Conservation (phyloP, 23 red algal genomes). For the Gracilaria domingensis region DNA sequence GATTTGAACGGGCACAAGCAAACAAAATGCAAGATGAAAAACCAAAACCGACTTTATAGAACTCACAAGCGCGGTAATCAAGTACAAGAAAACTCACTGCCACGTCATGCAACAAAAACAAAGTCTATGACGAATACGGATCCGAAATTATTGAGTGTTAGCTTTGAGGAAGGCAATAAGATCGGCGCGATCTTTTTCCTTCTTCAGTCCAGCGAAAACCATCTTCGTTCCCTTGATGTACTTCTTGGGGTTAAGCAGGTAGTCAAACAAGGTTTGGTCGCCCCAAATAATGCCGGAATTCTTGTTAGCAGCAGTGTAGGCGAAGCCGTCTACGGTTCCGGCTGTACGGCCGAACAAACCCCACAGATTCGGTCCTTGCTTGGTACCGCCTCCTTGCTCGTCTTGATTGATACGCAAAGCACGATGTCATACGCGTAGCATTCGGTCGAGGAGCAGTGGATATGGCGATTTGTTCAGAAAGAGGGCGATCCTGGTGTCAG, state of each 20-base stretch:
- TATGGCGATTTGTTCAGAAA: background rate
- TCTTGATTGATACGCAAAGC: conserved; percentile 14
- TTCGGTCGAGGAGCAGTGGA: background rate
- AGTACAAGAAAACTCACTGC: conserved; percentile 10
- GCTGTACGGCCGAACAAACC: conserved; percentile 92
- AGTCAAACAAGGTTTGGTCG: conserved; percentile 96
- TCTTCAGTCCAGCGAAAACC: conserved; percentile 99
- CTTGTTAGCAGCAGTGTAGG: conserved; percentile 99
- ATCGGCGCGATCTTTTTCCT: conserved; percentile 91
- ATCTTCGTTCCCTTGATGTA: conserved; percentile 99
- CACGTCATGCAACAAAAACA: conserved; percentile 7
- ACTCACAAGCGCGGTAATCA: conserved; percentile 7
- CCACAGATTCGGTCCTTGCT: conserved; percentile 98
- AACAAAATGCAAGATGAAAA: background rate
- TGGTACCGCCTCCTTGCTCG: conserved; percentile 78
- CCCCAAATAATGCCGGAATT: conserved; percentile 98
- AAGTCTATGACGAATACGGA: conserved; percentile 5
- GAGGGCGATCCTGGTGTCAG: background rate
- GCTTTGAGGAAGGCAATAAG: conserved; percentile 98
- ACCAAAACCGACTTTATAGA: conserved; percentile 40
- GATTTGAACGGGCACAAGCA: background rate
- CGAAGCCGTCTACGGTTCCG: conserved; percentile 89
- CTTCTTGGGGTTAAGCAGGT: conserved; percentile 97
- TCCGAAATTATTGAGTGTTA: conserved; percentile 71
- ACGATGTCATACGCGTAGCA: background rate